Conservation (phyloP, 2,329 filamentous ascomycete genomes). For the Xylariales sp. region DNA sequence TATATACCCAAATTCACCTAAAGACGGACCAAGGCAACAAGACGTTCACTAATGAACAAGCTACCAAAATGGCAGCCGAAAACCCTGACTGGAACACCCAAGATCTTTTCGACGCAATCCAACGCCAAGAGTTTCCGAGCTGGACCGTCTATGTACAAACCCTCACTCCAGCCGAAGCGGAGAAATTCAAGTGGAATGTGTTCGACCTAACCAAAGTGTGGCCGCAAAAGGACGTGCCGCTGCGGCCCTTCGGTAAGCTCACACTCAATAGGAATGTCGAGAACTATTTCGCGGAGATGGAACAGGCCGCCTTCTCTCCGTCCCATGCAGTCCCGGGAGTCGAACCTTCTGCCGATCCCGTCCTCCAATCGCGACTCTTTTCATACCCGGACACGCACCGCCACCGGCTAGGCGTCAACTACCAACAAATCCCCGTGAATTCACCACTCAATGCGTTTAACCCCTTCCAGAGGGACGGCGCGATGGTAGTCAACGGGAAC, state of each 20-base stretch:
- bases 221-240: constrained; percentile 60
- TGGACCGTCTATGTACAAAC: constrained; percentile 68
- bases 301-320: too few relatives aligned
- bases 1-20: constrained; percentile 65
- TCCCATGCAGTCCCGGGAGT: too few relatives aligned
- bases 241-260: constrained; percentile 61
- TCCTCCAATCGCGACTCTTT: too few relatives aligned
- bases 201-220: constrained; percentile 67
- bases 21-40: constrained; percentile 60
- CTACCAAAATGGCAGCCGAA: constrained; percentile 58
- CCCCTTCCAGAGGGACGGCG: too few relatives aligned
- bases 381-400: too few relatives aligned
- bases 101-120: constrained; percentile 67
- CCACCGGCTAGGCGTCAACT: too few relatives aligned
- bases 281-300: too few relatives aligned
- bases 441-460: too few relatives aligned
- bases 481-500: too few relatives aligned
- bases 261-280: constrained; percentile 61
- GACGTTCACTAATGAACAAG: constrained; percentile 58
- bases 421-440: too few relatives aligned
- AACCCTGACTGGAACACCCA: constrained; percentile 64
- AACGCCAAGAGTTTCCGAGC: constrained; percentile 62
- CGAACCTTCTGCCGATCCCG: too few relatives aligned
- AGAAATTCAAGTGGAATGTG: constrained; percentile 63
- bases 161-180: constrained; percentile 66